Evolutionary conservation across 164 flowering plant species (phyloP).

Genomic region (Litsea cubeba): DNA sequence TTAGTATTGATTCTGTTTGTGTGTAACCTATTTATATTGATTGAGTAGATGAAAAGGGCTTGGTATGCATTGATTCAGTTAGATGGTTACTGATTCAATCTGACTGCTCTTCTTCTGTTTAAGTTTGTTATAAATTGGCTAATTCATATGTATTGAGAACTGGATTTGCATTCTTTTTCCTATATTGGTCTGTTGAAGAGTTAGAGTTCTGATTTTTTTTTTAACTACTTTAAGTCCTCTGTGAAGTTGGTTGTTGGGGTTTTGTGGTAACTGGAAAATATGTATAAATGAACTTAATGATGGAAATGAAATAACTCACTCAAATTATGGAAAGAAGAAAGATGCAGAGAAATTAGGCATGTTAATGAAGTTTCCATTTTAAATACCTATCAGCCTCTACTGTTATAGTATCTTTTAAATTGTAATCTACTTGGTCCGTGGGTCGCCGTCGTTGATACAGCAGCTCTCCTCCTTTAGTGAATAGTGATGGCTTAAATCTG

Average conservation of each 20-base stretch:
- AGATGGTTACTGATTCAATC: slow-evolving; percentile 5
- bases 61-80: not conserved
- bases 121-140: not conserved
- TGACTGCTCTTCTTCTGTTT: slow-evolving; percentile 2
- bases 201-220: not conserved
- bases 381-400: too few species aligned
- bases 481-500: too few species aligned
- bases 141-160: not conserved
- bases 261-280: not conserved
- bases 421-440: too few species aligned
- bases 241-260: not conserved
- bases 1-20: not conserved
- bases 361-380: too few species aligned
- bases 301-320: too few species aligned
- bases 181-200: too few species aligned
- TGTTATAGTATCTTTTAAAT: too few species aligned
- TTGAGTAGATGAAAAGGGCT: not conserved
- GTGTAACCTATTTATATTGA: not conserved
- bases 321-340: too few species aligned
- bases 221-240: not conserved
- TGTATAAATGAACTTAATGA: too few species aligned
- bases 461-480: too few species aligned
- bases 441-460: too few species aligned
- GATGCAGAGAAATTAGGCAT: too few species aligned
- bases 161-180: not conserved